Base-by-base conservation (phyloP, 371 early-diverging fungal genomes). In the Synchytrium microbalum region DNA sequence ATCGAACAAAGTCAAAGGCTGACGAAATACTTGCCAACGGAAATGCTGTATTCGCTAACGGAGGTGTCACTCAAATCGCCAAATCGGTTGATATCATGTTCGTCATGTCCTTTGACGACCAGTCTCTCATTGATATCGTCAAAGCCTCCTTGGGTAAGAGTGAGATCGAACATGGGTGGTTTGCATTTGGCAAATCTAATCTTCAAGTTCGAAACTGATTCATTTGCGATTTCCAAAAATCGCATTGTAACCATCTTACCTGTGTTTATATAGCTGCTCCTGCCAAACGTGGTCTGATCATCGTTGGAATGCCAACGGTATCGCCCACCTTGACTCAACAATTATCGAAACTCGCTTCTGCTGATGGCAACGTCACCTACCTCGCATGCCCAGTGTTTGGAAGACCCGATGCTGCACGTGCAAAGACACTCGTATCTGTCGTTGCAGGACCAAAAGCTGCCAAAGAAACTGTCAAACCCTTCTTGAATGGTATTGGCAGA, bases 311-410 rank as follows among this genome's bases (percentile, higher is more conserved):
- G 25, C 31, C 54, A 27, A 67, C 67, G 0, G 58, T 65, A 0
- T 38, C 54, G n/a, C 67, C 67, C 19, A 32, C 33, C 13, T 55
- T 64, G 30, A 66, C 65, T 5, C 54, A 66, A 28, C 53, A 65
- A 31, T 13, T 65, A 1, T 52, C 58, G 26, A 23, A 24, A 8
- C 19, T 32, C 13, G 55, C 59, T 24, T 26, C 46, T 19, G 54
- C 31, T 30, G 23, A 64, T 66, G 65, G 65, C 13, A 51, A 51
- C 51, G 24, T 66, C 56, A 24, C n/a, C 10, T 66, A 28, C 46
- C 25, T 64, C 30, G 67, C 58, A 8, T 73, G 74, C 46, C 81
- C 84, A 10, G 76, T 84, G 10, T 82, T 81, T 75, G 82, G 82
- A 19, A 71, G 78, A 1, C 84, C 81, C 1, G 73, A 76, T 0